Conservation (phyloP, 768 basidiomycete species). For the Multifurca ochricompacta region DNA sequence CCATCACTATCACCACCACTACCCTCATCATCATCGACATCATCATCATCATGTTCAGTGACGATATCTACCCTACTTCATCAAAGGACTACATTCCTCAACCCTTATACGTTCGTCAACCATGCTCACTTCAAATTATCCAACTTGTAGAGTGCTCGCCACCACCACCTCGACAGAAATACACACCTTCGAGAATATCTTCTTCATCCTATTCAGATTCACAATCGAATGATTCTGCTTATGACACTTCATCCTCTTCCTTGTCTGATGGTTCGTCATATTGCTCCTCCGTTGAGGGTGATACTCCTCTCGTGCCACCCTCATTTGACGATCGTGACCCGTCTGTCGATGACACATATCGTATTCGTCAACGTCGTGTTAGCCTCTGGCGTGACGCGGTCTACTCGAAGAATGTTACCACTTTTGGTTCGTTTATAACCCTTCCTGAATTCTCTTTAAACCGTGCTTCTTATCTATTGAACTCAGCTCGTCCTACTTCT, state of each 20-base stretch:
- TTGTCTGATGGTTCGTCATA: constrained; percentile 51
- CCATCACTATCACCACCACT: no score
- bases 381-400: constrained; percentile 58
- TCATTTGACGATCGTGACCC: constrained; percentile 16
- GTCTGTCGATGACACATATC: constrained; percentile 43
- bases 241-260: constrained; percentile 38
- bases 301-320: constrained; percentile 18
- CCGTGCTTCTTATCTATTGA: not conserved
- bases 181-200: constrained; percentile 26
- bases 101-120: constrained; percentile 21
- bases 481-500: constrained; percentile 3
- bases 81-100: constrained; percentile 13
- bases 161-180: constrained; percentile 23
- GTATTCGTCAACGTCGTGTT: constrained; percentile 55
- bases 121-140: constrained; percentile 18
- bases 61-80: constrained; percentile 11
- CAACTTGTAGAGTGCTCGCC: constrained; percentile 22
- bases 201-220: constrained; percentile 24
- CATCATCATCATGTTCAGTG: constrained; percentile 23
- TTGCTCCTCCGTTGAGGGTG: constrained; percentile 54
- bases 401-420: constrained; percentile 33
- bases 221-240: constrained; percentile 19
- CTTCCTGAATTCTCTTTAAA: no score
- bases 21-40: no score
- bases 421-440: constrained; percentile 8